These are phyloP conservation scores for Claviceps capensis DNA, from an alignment of 2,329 filamentous ascomycete genomes.

Conservation along the genomic window DNA sequence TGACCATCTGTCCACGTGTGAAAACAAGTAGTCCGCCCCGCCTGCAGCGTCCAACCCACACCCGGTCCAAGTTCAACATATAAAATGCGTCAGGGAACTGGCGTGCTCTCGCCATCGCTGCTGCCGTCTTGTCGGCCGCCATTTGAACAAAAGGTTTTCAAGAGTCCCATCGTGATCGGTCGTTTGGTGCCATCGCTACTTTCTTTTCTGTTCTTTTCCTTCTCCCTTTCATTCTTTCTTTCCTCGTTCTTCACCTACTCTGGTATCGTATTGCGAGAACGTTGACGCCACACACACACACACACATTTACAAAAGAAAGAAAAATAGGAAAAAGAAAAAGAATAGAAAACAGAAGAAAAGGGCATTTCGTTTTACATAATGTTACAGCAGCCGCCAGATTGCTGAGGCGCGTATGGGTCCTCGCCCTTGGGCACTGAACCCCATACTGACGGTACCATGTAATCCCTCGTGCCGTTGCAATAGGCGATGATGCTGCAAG, in stretches of 20 bases:
- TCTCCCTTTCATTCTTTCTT: background rate
- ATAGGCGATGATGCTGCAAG: conserved; percentile 78
- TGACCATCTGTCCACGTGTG: background rate
- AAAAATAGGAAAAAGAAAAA: background rate
- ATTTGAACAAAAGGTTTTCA: background rate
- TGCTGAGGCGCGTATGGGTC: conserved; percentile 98
- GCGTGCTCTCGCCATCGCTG: background rate
- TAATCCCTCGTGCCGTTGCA: conserved; percentile 97
- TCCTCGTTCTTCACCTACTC: background rate
- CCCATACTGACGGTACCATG: conserved; percentile 98
- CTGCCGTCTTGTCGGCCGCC: background rate
- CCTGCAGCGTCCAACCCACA: background rate
- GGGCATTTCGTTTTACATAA: conserved; percentile 54
- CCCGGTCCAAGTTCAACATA: conserved; percentile 1
- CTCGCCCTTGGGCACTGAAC: conserved; percentile 82
- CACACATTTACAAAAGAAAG: background rate
- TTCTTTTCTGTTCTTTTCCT: background rate
- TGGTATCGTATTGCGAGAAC: conserved; percentile 2
- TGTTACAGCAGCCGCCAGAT: conserved; percentile 79
- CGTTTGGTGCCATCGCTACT: conserved; percentile 3
- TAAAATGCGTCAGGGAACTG: conserved; percentile 2
- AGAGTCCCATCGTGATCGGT: conserved; percentile 3
- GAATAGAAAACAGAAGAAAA: background rate
- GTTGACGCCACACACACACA: background rate
- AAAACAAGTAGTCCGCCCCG: background rate